Percentiles rank a stretch among this genome's conserved stretches.
Conservation (phyloP, 768 basidiomycete species). For the Rickenella mellea region DNA sequence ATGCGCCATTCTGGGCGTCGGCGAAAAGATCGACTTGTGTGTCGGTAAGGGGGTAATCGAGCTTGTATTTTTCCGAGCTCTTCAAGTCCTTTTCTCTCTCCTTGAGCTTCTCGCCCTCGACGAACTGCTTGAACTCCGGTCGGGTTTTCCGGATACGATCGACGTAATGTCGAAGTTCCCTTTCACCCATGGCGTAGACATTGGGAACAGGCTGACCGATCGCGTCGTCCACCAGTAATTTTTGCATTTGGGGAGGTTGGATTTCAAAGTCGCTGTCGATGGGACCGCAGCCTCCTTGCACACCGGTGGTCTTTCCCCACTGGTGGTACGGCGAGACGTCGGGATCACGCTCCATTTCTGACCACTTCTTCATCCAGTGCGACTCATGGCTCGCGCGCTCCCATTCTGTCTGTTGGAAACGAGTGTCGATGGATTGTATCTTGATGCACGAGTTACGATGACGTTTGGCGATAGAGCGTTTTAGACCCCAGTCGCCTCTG, state of each 20-base stretch:
- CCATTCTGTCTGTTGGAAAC: conserved; percentile 74
- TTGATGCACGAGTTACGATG: conserved; percentile 57
- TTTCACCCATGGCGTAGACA: conserved; percentile 48
- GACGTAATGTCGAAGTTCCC: conserved; percentile 51
- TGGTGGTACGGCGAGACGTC: conserved; percentile 12
- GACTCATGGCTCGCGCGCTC: conserved; percentile 53
- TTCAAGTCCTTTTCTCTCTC: conserved; percentile 3
- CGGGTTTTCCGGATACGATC: conserved; percentile 46
- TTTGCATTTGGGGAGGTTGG: too few species aligned
- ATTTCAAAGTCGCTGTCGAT: too few species aligned
- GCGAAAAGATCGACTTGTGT: conserved; percentile 16
- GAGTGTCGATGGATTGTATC: conserved; percentile 59
- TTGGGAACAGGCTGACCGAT: conserved; percentile 32
- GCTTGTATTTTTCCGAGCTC: conserved; percentile 2
- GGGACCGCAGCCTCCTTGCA: conserved; percentile 1
- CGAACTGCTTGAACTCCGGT: conserved; percentile 41
- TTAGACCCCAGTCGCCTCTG: conserved; percentile 80
- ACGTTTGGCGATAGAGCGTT: conserved; percentile 67
- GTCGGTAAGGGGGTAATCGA: conserved; percentile 10
- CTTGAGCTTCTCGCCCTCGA: conserved; percentile 19
- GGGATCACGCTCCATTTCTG: conserved; percentile 17
- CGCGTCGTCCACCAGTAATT: neutral
- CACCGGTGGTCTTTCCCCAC: conserved; percentile 1
- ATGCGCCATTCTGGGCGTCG: conserved; percentile 7
- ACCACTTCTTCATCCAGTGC: conserved; percentile 49